These are phyloP conservation scores for Coleophoma crateriformis DNA, from an alignment of 2,329 filamentous ascomycete species.

Conservation along the genomic window DNA sequence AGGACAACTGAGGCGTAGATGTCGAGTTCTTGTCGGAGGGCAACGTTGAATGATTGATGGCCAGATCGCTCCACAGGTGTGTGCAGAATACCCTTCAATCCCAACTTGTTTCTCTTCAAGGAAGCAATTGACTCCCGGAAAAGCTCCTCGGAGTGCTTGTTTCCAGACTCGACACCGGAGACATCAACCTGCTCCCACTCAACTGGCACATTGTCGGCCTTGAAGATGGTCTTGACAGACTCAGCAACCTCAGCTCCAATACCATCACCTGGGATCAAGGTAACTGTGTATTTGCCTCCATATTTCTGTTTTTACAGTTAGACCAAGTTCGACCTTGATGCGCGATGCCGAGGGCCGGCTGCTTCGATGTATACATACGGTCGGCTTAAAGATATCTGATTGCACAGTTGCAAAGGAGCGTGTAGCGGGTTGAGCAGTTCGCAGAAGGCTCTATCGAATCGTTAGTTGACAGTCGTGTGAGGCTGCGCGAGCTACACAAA, in stretches of 20 bases:
- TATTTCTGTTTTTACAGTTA: constrained; percentile 39
- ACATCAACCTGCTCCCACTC: constrained; percentile 99
- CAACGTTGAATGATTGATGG: constrained; percentile 99
- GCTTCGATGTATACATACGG: constrained; percentile 19
- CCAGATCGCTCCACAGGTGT: constrained; percentile 94
- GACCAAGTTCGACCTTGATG: neutral
- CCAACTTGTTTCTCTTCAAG: constrained; percentile 96
- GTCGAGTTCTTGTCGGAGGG: constrained; percentile 97
- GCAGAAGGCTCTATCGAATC: constrained; percentile 26
- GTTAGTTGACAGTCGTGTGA: constrained; percentile 9
- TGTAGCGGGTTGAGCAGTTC: constrained; percentile 21
- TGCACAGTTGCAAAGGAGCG: constrained; percentile 69
- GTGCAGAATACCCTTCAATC: constrained; percentile 97
- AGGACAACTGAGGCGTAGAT: constrained; percentile 98
- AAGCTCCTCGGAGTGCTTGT: constrained; percentile 83
- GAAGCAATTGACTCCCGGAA: constrained; percentile 95
- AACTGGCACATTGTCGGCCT: constrained; percentile 97
- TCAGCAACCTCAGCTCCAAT: constrained; percentile 97
- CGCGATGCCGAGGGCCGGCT: neutral
- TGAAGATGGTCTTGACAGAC: constrained; percentile 98
- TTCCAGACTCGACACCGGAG: constrained; percentile 78
- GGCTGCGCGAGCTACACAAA: constrained; percentile 3
- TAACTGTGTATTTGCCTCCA: constrained; percentile 98
- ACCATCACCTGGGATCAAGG: constrained; percentile 96
- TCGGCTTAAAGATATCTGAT: constrained; percentile 99